Conservation (phyloP, 1,139 yeast genomes). For the Candida mesenterica region DNA sequence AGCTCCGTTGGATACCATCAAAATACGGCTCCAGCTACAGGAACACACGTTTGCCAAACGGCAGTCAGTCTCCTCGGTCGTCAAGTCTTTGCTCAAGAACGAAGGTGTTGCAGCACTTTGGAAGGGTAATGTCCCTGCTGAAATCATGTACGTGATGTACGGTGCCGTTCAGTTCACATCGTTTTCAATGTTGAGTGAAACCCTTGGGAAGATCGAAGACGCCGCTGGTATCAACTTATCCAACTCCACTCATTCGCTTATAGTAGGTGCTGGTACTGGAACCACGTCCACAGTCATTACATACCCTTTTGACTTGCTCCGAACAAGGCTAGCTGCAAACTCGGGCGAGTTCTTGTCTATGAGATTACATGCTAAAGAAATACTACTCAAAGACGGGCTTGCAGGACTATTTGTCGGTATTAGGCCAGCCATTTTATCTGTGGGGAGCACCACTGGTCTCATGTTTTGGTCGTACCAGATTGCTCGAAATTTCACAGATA, state of each 20-base stretch:
- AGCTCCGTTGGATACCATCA: slow-evolving; percentile 88
- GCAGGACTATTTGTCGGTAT: slow-evolving; percentile 65
- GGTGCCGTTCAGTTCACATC: slow-evolving; percentile 85
- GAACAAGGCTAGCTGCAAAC: slow-evolving; percentile 80
- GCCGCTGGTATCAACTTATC: slow-evolving; percentile 24
- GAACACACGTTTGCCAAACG: slow-evolving; percentile 23
- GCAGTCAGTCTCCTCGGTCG: slow-evolving; percentile 33
- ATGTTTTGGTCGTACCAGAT: slow-evolving; percentile 68
- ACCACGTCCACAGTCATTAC: slow-evolving; percentile 66
- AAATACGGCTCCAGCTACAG: slow-evolving; percentile 77
- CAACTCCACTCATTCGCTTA: slow-evolving; percentile 47
- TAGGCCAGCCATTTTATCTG: slow-evolving; percentile 59
- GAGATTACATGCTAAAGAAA: slow-evolving; percentile 37
- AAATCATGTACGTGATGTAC: slow-evolving; percentile 75
- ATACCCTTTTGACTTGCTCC: slow-evolving; percentile 82
- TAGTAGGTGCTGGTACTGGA: slow-evolving; percentile 81
- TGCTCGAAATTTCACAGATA: slow-evolving; percentile 31
- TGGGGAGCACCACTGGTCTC: slow-evolving; percentile 65
- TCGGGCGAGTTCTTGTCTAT: slow-evolving; percentile 46
- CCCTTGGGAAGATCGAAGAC: slow-evolving; percentile 32
- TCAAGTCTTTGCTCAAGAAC: slow-evolving; percentile 24
- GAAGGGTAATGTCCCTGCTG: slow-evolving; percentile 97
- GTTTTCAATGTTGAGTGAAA: slow-evolving; percentile 54
- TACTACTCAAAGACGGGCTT: slow-evolving; percentile 49
- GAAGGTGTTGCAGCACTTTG: slow-evolving; percentile 60